These are phyloP conservation scores for Barnettozyma vustinii DNA, from an alignment of 805 yeast species.

Conservation along the genomic window DNA sequence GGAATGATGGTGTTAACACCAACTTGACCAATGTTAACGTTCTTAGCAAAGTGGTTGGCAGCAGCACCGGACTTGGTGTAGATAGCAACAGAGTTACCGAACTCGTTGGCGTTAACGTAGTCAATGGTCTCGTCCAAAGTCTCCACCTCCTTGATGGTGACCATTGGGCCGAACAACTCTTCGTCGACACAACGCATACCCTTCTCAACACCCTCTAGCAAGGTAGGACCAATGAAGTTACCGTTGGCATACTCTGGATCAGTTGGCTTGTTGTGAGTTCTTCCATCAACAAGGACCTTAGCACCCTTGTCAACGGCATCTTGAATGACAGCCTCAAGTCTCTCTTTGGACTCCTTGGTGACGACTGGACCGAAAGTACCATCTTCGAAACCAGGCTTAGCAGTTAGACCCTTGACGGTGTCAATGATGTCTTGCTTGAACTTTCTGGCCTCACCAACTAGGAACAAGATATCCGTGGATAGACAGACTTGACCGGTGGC, in stretches of 20 bases:
- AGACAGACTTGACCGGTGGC: slow-evolving; percentile 85
- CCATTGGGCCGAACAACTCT: slow-evolving; percentile 75
- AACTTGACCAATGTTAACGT: slow-evolving; percentile 69
- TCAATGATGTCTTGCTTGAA: slow-evolving; percentile 58
- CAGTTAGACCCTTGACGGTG: slow-evolving; percentile 51
- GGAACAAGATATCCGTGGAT: slow-evolving; percentile 69
- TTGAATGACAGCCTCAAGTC: slow-evolving; percentile 50
- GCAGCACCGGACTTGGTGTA: slow-evolving; percentile 67
- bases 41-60: slow-evolving; percentile 61
- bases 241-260: slow-evolving; percentile 46
- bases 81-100: slow-evolving; percentile 71
- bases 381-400: slow-evolving; percentile 61
- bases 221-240: slow-evolving; percentile 69
- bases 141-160: slow-evolving; percentile 54
- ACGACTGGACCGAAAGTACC: slow-evolving; percentile 72
- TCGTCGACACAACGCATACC: slow-evolving; percentile 70
- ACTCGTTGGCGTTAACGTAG: slow-evolving; percentile 48
- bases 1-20: slow-evolving; percentile 78
- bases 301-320: slow-evolving; percentile 62
- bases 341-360: slow-evolving; percentile 49
- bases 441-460: slow-evolving; percentile 58
- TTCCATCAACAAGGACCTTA: slow-evolving; percentile 56
- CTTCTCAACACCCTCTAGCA: slow-evolving; percentile 53
- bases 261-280: slow-evolving; percentile 28
- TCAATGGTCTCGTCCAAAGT: slow-evolving; percentile 65